Evolutionary conservation across 2,329 filamentous ascomycete species (phyloP).

Genomic region (Beauveria bassiana): DNA sequence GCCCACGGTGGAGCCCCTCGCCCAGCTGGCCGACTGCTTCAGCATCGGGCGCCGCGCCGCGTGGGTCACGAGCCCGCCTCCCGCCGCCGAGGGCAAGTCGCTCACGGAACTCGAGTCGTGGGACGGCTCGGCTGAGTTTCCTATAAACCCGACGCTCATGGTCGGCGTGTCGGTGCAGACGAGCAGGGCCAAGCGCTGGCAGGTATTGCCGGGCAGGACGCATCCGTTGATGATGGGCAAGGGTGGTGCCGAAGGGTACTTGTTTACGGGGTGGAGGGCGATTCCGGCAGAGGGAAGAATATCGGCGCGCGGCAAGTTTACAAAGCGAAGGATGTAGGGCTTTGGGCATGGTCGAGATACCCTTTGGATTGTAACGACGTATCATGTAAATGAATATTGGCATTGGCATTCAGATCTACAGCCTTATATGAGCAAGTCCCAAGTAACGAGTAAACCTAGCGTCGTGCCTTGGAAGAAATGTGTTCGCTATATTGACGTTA

Average conservation of each 20-base stretch:
- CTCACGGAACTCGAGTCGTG: slow-evolving; percentile 46
- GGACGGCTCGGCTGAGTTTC: slow-evolving; percentile 66
- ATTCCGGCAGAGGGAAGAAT: slow-evolving; percentile 73
- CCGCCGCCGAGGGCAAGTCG: slow-evolving; percentile 33
- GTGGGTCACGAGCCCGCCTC: slow-evolving; percentile 52
- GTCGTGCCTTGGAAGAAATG: slow-evolving; percentile 1
- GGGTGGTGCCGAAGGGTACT: slow-evolving; percentile 82
- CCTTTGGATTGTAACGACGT: neutral
- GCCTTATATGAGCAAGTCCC: neutral
- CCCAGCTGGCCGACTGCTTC: slow-evolving; percentile 73
- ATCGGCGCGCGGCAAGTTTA: slow-evolving; percentile 73
- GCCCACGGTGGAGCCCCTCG: slow-evolving; percentile 70
- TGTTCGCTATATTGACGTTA: slow-evolving; percentile 17
- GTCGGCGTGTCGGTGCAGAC: slow-evolving; percentile 76
- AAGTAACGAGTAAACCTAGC: neutral
- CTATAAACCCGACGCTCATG: slow-evolving; percentile 77
- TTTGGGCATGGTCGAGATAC: neutral
- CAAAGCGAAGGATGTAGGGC: slow-evolving; percentile 55
- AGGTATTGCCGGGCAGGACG: slow-evolving; percentile 84
- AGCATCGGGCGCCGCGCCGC: slow-evolving; percentile 71
- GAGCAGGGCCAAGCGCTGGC: slow-evolving; percentile 71
- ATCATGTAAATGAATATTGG: neutral
- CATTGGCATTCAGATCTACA: neutral
- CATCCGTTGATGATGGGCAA: slow-evolving; percentile 88
- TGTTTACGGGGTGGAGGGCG: slow-evolving; percentile 78